Conservation (phyloP, 2,329 filamentous ascomycete genomes). For the Fusarium keratoplasticum region DNA sequence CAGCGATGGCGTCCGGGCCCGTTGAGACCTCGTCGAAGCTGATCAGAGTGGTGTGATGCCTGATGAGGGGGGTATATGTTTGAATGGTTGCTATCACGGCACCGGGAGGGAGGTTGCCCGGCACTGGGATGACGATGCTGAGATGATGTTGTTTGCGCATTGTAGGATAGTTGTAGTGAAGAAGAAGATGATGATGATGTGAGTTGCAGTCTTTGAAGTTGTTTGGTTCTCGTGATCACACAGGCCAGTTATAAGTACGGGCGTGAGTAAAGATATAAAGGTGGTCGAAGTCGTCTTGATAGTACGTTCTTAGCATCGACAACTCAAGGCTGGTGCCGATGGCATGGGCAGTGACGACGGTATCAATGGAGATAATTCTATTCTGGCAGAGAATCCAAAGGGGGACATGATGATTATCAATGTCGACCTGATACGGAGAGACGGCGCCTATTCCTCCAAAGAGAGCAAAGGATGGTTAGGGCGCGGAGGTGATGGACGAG, state of each 20-base stretch:
- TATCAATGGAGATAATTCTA: constrained; percentile 24
- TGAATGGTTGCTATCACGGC: constrained; percentile 55
- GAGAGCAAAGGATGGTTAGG: neutral
- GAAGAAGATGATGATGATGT: neutral
- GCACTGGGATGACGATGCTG: constrained; percentile 56
- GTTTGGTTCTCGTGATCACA: neutral
- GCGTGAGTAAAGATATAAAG: neutral
- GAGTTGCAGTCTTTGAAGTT: neutral
- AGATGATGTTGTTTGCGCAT: constrained; percentile 50
- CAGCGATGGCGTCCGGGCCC: constrained; percentile 48
- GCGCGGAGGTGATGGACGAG: neutral
- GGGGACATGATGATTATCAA: constrained; percentile 38
- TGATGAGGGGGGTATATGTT: constrained; percentile 55
- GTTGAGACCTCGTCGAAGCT: constrained; percentile 51
- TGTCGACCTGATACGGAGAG: neutral
- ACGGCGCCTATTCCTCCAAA: constrained; percentile 2
- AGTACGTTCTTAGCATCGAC: neutral
- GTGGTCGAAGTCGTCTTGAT: constrained; percentile 8
- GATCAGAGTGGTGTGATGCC: constrained; percentile 52
- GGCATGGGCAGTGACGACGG: constrained; percentile 13
- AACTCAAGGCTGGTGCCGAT: constrained; percentile 1
- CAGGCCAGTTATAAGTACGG: neutral
- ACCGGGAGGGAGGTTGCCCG: constrained; percentile 51
- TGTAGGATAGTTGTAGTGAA: neutral
- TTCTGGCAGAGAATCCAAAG: constrained; percentile 30